Base-by-base conservation (phyloP, 176 grass and related monocot genomes). In the Oropetium thomaeum region DNA sequence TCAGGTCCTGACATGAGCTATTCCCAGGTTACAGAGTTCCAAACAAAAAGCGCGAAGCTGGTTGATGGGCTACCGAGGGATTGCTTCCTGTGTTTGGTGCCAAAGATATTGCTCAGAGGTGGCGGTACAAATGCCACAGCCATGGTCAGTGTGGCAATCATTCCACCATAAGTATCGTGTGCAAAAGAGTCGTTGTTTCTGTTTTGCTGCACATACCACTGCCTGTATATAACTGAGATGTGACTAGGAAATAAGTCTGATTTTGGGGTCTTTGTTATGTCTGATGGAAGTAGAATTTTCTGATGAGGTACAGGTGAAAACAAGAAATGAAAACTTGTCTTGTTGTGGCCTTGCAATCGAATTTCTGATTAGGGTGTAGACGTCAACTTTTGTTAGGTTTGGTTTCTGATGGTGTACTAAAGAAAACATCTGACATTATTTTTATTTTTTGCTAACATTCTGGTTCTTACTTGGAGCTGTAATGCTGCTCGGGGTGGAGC, bases 101-200 rank as follows among this genome's bases (percentile, higher is more conserved):
- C 41, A 12, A 69, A 59, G 11, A 3, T 59, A 27, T 30, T 79
- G 37, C 52, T 69, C 8, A 19, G 27, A 33, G 64, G 2, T 22
- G 10, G 4, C 13, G 19, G 63, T 79, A 31, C 49, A 59, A 68
- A 29, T 31, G 26, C 7, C 49, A 43, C 27, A 43, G 7, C 51
- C 64, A 58, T 3, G 10, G 64, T 79, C 9, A 54, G 26, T 41
- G 49, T 79, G 76, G 16, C 52, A 22, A 64, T 58, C 64, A 23
- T 20, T 16, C 63, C 63, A 14, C 23, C 40, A 19, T 68, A 68
- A 30, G 65, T 42, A 27, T 16, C 59, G 4, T 44, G 65, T 8
- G 29, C 26, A 51, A 7, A 44, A 16, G 14, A 16, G 7, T 25
- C 19, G 25, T 9, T n/a, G n/a, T n/a, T n/a, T 13, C 25, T 1